Percentiles rank a stretch among this genome's conserved stretches.
Conservation (phyloP, 2,329 filamentous ascomycete species). For the Botrytis sinoallii region DNA sequence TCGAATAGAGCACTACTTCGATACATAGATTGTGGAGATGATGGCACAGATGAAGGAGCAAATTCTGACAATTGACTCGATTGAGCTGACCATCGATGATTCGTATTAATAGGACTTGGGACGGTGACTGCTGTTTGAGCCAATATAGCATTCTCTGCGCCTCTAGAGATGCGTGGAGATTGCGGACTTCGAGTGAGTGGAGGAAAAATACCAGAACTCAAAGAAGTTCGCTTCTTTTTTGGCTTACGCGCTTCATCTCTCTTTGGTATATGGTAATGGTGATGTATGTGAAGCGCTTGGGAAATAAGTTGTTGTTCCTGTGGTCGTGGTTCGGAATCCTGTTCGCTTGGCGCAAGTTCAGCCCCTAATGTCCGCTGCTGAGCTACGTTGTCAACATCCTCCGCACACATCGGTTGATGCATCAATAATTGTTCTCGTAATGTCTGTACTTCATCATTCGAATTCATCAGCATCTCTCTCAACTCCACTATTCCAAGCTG, state of each 20-base stretch:
- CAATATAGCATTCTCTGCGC: constrained; percentile 41
- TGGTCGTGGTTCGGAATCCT: constrained; percentile 19
- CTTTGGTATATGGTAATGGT: constrained; percentile 78
- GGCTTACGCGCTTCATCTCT: constrained; percentile 60
- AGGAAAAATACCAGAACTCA: constrained; percentile 61
- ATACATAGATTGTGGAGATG: constrained; percentile 74
- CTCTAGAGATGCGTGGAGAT: constrained; percentile 38
- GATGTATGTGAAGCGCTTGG: constrained; percentile 86
- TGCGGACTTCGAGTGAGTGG: constrained; percentile 44
- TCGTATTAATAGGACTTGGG: constrained; percentile 45
- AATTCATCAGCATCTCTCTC: constrained; percentile 83
- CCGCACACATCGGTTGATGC: constrained; percentile 65
- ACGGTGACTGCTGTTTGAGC: constrained; percentile 51
- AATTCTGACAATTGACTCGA: constrained; percentile 62
- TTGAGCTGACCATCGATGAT: constrained; percentile 62
- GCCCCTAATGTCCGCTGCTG: constrained; percentile 61
- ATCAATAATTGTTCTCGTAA: constrained; percentile 76
- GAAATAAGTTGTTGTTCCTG: constrained; percentile 44
- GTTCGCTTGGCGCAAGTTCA: constrained; percentile 60
- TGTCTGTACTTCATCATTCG: constrained; percentile 89
- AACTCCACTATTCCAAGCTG: constrained; percentile 90
- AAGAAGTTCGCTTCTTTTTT: constrained; percentile 69
- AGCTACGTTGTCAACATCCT: constrained; percentile 33
- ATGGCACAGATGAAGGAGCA: constrained; percentile 69
- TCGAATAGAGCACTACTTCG: constrained; percentile 78